Evolutionary conservation across 306 rosid species (phyloP).

Genomic region (Citrullus mucosospermus): DNA sequence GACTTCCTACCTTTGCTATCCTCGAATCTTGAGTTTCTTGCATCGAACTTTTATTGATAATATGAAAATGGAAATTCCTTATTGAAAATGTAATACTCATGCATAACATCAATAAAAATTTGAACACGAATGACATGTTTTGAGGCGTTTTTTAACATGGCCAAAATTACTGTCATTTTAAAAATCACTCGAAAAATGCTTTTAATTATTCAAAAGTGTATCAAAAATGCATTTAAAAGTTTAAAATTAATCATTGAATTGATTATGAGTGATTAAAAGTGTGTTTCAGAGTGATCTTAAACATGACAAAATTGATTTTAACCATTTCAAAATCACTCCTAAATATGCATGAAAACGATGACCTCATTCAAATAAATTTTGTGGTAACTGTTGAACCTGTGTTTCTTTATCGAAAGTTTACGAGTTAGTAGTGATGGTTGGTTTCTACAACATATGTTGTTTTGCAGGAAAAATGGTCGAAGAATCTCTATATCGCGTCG

Average conservation of each 20-base stretch:
- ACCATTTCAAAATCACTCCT: too few species aligned
- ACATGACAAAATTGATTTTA: too few species aligned
- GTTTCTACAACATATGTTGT: not conserved
- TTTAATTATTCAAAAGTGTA: too few species aligned
- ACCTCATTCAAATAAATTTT: not conserved
- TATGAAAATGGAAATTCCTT: not conserved
- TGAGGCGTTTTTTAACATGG: too few species aligned
- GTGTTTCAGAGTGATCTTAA: too few species aligned
- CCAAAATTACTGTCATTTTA: too few species aligned
- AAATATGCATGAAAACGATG: not conserved
- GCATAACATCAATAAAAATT: not conserved
- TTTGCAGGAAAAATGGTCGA: slow-evolving; percentile 86
- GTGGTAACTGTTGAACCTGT: not conserved
- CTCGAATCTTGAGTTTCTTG: not conserved
- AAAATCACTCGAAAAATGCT: too few species aligned
- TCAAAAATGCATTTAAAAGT: too few species aligned
- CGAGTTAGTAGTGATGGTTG: not conserved
- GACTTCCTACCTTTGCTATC: not conserved
- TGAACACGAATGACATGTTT: too few species aligned
- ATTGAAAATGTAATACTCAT: not conserved
- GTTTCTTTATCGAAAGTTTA: not conserved
- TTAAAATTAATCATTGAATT: too few species aligned
- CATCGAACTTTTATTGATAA: not conserved
- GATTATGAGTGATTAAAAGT: too few species aligned
- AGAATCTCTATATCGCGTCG: slow-evolving; percentile 84